phyloP scores from a whole-genome alignment of 345 rosid genomes.

The Pistacia integerrima region DNA sequence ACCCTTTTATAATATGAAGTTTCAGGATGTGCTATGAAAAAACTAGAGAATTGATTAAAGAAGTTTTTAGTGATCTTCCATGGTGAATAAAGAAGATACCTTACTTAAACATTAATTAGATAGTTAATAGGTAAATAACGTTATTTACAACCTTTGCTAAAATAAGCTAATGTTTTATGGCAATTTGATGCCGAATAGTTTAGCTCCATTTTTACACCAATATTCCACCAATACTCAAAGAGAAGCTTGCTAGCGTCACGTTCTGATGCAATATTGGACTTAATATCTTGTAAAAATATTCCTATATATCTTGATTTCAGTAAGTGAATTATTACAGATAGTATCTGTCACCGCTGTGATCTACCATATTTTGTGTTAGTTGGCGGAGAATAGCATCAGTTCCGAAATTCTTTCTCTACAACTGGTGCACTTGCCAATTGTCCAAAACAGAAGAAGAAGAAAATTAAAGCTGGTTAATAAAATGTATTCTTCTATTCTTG shows the following conservation, averaged over 20 bases:
- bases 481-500: too few species aligned
- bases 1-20: not conserved
- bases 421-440: not conserved
- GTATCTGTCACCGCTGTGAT: not conserved
- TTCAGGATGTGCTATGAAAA: not conserved
- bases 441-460: not conserved
- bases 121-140: too few species aligned
- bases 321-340: too few species aligned
- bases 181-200: too few species aligned
- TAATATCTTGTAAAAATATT: not conserved
- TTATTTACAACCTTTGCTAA: too few species aligned
- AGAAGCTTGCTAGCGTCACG: not conserved
- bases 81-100: not conserved
- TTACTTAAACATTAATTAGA: too few species aligned
- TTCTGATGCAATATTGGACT: not conserved
- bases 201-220: not conserved
- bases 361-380: not conserved
- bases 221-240: not conserved
- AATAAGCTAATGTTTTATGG: not conserved
- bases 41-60: not conserved
- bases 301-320: not conserved
- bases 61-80: not conserved
- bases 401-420: not conserved
- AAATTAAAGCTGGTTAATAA: not conserved
- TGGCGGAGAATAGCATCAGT: conserved; percentile 11